Evolutionary conservation across 306 rosid genomes (phyloP).

Genomic region (Cotoneaster glaucophyllus): DNA sequence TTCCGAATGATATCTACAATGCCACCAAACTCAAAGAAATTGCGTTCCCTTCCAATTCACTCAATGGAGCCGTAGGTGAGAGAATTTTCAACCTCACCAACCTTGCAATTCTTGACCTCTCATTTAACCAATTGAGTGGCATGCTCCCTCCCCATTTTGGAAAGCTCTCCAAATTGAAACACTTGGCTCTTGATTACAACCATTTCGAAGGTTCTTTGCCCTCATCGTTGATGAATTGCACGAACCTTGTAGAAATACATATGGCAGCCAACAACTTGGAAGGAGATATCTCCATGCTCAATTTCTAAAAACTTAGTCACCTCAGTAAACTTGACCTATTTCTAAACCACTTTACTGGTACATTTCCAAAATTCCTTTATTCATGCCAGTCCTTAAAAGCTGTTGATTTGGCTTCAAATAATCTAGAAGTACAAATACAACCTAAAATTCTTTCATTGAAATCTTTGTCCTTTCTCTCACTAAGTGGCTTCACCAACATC

Average conservation of each 20-base stretch:
- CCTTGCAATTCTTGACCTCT: neutral
- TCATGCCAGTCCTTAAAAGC: neutral
- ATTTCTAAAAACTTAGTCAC: neutral
- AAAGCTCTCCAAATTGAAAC: neutral
- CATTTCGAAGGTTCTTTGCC: neutral
- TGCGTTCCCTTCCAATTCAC: neutral
- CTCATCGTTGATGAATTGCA: neutral
- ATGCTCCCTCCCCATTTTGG: neutral
- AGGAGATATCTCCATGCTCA: neutral
- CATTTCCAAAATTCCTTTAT: neutral
- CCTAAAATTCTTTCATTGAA: neutral
- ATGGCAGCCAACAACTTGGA: neutral
- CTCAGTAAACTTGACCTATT: neutral
- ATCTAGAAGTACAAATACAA: neutral
- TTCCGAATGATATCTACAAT: neutral
- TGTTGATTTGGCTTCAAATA: neutral
- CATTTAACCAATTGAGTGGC: neutral
- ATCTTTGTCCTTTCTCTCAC: neutral
- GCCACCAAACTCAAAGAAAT: neutral
- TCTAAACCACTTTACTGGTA: rapidly evolving
- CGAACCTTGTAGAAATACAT: neutral
- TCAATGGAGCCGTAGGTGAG: neutral
- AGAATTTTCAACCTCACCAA: neutral
- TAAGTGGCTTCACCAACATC: neutral
- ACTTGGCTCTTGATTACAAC: neutral